Evolutionary conservation across 2,329 filamentous ascomycete genomes (phyloP).

Genomic region (Xylaria sp.): DNA sequence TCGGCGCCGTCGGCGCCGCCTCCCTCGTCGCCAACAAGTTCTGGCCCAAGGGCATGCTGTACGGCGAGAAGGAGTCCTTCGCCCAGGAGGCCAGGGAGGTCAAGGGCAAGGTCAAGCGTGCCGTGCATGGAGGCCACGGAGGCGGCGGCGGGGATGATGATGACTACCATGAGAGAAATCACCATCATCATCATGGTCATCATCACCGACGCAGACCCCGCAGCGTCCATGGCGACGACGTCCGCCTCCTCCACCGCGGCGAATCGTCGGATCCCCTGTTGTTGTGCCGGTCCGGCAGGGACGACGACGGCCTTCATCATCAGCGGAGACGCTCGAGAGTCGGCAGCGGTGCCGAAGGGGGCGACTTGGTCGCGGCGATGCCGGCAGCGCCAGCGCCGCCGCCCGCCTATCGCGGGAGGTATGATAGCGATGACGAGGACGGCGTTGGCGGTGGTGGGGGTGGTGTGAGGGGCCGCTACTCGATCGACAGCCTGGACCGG

Average conservation of each 20-base stretch:
- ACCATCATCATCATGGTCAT: too few species aligned
- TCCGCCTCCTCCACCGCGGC: too few species aligned
- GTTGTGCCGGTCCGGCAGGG: too few species aligned
- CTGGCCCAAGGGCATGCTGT: conserved; percentile 43
- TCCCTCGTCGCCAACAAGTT: conserved; percentile 42
- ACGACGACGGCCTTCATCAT: too few species aligned
- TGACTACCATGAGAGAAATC: too few species aligned
- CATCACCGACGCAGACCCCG: background rate
- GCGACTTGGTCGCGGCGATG: too few species aligned
- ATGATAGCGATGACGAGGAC: conserved; percentile 5
- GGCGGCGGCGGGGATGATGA: background rate
- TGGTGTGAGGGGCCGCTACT: too few species aligned
- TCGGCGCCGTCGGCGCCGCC: conserved; percentile 43
- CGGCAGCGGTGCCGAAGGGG: conserved; percentile 6
- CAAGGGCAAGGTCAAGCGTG: conserved; percentile 22
- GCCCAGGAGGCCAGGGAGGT: conserved; percentile 30
- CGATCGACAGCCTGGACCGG: background rate
- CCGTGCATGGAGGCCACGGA: conserved; percentile 1
- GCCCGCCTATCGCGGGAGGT: conserved; percentile 5
- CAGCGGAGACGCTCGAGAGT: conserved; percentile 1
- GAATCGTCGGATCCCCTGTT: too few species aligned
- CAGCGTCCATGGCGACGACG: background rate
- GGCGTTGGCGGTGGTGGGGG: too few species aligned
- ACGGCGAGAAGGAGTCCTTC: conserved; percentile 45
- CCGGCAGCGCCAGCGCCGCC: background rate